Percentiles rank a stretch among this genome's conserved stretches.
Conservation (phyloP, 257 asterid species). For the Knoxia roxburghii region DNA sequence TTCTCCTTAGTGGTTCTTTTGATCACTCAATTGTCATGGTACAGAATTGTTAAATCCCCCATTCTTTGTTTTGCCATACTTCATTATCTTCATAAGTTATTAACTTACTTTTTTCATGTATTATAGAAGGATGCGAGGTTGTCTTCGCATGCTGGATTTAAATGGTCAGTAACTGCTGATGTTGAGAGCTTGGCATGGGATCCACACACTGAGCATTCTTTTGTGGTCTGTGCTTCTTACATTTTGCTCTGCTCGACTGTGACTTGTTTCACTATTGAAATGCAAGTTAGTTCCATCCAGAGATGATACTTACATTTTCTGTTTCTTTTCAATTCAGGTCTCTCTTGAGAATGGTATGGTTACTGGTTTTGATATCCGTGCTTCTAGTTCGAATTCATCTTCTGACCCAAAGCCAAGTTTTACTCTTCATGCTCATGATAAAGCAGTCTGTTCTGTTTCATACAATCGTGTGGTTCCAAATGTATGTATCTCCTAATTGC, state of each 20-base stretch:
- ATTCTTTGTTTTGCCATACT: conserved; percentile 1
- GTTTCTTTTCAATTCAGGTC: conserved; percentile 39
- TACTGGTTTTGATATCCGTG: conserved; percentile 61
- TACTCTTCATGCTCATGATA: conserved; percentile 88
- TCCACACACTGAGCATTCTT: conserved; percentile 77
- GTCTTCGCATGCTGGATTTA: conserved; percentile 48
- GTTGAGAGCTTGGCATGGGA: conserved; percentile 96
- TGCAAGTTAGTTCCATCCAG: neutral
- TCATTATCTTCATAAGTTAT: neutral
- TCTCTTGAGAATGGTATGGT: conserved; percentile 83
- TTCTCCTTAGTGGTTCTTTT: conserved; percentile 91
- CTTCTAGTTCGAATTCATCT: conserved; percentile 44
- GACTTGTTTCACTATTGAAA: neutral
- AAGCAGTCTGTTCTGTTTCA: conserved; percentile 68
- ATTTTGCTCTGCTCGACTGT: neutral
- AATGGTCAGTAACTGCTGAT: conserved; percentile 62
- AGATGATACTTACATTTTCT: neutral
- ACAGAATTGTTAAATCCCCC: conserved; percentile 7
- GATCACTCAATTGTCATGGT: conserved; percentile 77
- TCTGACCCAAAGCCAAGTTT: conserved; percentile 58
- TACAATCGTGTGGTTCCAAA: conserved; percentile 60
- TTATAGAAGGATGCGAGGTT: conserved; percentile 67
- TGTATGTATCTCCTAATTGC: conserved; percentile 30
- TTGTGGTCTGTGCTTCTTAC: conserved; percentile 61
- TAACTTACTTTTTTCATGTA: conserved; percentile 14